phyloP scores from a whole-genome alignment of 208 protist genomes.

The Novymonas esmeraldas region DNA sequence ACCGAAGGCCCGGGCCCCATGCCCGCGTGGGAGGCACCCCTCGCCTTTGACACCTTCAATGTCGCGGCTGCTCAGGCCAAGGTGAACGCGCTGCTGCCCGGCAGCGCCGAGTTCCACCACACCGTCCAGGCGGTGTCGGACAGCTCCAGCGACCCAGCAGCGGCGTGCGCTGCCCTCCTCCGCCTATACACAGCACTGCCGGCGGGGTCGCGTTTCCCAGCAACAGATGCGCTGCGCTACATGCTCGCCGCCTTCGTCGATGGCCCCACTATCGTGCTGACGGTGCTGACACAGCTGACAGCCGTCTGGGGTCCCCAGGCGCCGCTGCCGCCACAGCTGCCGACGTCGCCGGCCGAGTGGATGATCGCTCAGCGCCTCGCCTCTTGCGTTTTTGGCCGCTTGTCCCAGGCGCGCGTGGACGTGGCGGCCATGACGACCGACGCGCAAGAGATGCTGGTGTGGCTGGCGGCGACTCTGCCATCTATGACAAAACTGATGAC shows the following conservation, averaged over 20 bases:
- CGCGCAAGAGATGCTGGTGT: slow-evolving; percentile 19
- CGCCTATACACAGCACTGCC: slow-evolving; percentile 26
- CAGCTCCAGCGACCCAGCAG: background rate
- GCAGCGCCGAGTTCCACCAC: slow-evolving; percentile 8
- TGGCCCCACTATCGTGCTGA: background rate
- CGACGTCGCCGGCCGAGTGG: slow-evolving; percentile 27
- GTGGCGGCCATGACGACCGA: background rate
- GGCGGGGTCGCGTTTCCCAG: slow-evolving; percentile 37
- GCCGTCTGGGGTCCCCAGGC: slow-evolving; percentile 6
- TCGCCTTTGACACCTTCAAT: slow-evolving; percentile 58
- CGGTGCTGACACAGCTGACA: slow-evolving; percentile 1
- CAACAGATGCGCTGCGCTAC: slow-evolving; percentile 39
- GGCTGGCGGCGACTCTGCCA: slow-evolving; percentile 9
- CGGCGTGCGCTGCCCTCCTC: slow-evolving; percentile 14
- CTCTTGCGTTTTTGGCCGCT: slow-evolving; percentile 14
- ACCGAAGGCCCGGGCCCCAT: slow-evolving; percentile 7
- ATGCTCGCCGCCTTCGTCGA: slow-evolving; percentile 7
- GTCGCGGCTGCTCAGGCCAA: slow-evolving; percentile 51
- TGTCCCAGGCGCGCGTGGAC: slow-evolving; percentile 6
- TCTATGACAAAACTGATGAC: slow-evolving; percentile 25
- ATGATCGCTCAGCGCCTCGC: slow-evolving; percentile 28
- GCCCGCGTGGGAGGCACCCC: slow-evolving; percentile 18
- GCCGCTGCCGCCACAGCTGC: slow-evolving; percentile 8
- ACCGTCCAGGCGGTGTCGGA: slow-evolving; percentile 4
- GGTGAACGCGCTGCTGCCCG: slow-evolving; percentile 45